Evolutionary conservation across 192 early-diverging fungal genomes (phyloP), one percentile per base, ranked within the genome.

Genomic region (Podila verticillata): DNA sequence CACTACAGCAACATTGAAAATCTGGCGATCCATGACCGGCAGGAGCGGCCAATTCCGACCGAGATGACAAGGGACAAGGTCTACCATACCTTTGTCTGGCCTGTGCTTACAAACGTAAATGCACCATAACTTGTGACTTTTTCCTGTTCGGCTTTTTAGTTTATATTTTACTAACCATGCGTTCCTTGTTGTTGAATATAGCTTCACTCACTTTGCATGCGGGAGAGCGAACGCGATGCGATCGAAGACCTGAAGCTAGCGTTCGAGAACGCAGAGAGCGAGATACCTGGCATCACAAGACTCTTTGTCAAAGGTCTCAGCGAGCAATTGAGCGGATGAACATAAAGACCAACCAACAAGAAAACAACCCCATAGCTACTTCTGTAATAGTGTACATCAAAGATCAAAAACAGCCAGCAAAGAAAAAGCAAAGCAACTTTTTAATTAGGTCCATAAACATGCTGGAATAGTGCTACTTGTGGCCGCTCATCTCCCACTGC

Each of bases 1-100:
- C 48, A 57, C 31, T 66, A 68, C 31, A 19, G 59, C 13, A 65
- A 72, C n/a, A 60, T 69, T 10, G 71, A 61, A 47, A 77, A 58
- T 36, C 79, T 81, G 57, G 61, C 54, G 9, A 70, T 73, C 26
- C 56, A 68, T 12, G 68, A 82, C 24, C 29, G 65, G 31, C 70
- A 71, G 8, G 47, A 62, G 29, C 56, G 73, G 60, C 56, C 68
- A 0, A 47, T 63, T 5, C 68, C 75, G 24, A 59, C 79, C 10
- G 82, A 79, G 28, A 58, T 80, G 28, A 70, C 78, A n/a, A 62
- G 77, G n/a, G 68, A 74, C n/a, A 73, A 81, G 60, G 84, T 83
- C 4, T 78, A 78, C 57, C 75, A 71, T 28, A 70, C 75, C 0
- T 78, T 78, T 78, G 75, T 78, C 17, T 62, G 75, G 4, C 75